Conservation (phyloP, 148 eudicot species). For the Rhododendron simsii region DNA sequence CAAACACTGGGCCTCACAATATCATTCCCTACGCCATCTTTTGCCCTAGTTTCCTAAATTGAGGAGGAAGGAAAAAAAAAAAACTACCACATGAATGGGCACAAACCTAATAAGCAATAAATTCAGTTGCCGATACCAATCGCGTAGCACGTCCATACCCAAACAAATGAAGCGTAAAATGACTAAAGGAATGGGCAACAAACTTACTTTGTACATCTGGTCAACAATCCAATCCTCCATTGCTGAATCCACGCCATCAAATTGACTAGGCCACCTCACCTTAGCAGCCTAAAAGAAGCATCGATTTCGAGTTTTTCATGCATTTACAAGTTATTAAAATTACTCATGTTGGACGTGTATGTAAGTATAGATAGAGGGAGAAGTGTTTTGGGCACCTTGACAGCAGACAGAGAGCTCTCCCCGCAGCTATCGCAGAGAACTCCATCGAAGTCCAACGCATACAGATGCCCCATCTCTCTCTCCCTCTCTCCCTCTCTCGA, state of each 20-base stretch:
- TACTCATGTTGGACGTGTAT: not conserved
- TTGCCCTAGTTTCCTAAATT: not conserved
- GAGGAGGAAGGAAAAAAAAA: not conserved
- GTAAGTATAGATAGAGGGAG: not conserved
- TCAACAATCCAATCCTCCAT: constrained; percentile 77
- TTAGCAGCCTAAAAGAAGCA: constrained; percentile 62
- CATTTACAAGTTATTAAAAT: not conserved
- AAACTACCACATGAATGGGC: not conserved
- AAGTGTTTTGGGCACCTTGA: constrained; percentile 44
- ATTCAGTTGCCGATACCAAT: not conserved
- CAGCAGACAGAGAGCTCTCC: constrained; percentile 86
- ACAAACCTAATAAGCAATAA: not conserved
- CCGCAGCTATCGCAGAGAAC: constrained; percentile 95
- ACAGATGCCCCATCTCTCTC: constrained; percentile 60
- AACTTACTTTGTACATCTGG: constrained; percentile 74
- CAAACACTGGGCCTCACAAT: not conserved
- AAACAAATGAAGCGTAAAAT: not conserved
- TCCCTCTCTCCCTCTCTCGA: constrained; percentile 9
- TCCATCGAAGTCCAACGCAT: constrained; percentile 96
- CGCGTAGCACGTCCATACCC: not conserved
- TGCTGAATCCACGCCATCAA: constrained; percentile 49
- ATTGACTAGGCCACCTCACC: constrained; percentile 78
- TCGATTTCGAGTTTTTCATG: not conserved
- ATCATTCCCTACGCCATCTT: not conserved
- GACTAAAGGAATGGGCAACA: not conserved